Evolutionary conservation across 345 rosid species (phyloP), one percentile per base, ranked within the genome.

Genomic region (Gossypium arboreum): DNA sequence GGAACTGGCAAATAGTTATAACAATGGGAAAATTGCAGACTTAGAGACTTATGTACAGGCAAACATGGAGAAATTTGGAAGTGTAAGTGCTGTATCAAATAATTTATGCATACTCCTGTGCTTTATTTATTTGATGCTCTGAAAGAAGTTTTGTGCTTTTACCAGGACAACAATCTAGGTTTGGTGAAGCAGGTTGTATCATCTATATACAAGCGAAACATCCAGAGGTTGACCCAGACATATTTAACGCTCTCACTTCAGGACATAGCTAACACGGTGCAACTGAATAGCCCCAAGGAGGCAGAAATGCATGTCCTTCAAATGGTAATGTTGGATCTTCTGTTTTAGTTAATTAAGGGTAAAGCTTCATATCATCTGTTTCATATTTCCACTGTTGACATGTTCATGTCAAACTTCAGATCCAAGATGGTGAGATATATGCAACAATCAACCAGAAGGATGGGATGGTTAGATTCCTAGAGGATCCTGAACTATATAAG

Each of bases 221-320:
- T 96, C 79, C 95, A 92, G 89, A 88, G 94, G 80, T 79, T 96
- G 86, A 96, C 98, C 34, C 99, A 90, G 77, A 93, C 91, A 27
- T 96, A 96, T 85, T 79, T 93, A 83, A 96, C 99, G 76, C 87
- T 96, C 67, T 93, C 99, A 55, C 97, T 96, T 70, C 92, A 96
- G 90, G 99, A 93, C 75, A 96, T 90, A 78, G 97, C 98, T 68
- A 86, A 81, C 84, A 87, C 84, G 20, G 99, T 96, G 82, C 88
- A 90, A 74, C 86, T 96, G 70, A 84, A 73, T 71, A 83, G 86
- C 75, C 81, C 97, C 3, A 96, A 96, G 82, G 98, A 91, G 82
- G 99, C 97, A 24, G 99, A 96, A 81, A 93, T 88, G 94, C 99
- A 89, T 78, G 97, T 96, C 76, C 99, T 96, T 71, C 98, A 92